These are phyloP conservation scores for Hibiscus tridactylites DNA, from an alignment of 345 rosid species.

Conservation along the genomic window DNA sequence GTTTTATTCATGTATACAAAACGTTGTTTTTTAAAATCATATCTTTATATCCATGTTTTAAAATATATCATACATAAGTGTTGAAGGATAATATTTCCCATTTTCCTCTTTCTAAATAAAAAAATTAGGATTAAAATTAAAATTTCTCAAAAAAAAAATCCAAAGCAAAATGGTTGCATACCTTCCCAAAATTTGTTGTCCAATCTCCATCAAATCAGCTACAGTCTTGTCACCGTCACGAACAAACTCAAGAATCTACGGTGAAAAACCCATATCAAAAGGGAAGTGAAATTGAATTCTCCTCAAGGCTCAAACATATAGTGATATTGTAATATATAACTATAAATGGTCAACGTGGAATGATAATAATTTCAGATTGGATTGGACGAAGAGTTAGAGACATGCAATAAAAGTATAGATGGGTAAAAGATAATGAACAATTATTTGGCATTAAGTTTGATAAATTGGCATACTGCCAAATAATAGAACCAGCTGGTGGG, in stretches of 20 bases:
- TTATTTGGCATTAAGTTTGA: too few relatives aligned
- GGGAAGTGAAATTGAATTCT: not conserved
- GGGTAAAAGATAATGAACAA: too few relatives aligned
- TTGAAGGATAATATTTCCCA: not conserved
- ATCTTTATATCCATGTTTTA: not conserved
- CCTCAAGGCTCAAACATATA: not conserved
- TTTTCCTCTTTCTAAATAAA: too few relatives aligned
- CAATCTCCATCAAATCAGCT: slow-evolving; percentile 81
- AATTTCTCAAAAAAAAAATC: not conserved
- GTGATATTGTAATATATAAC: too few relatives aligned
- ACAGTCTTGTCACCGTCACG: slow-evolving; percentile 81
- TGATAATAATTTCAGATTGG: too few relatives aligned
- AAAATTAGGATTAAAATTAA: too few relatives aligned
- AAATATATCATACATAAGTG: not conserved
- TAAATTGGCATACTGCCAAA: too few relatives aligned
- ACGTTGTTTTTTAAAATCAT: not conserved
- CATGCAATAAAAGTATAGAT: too few relatives aligned
- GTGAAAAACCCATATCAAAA: not conserved
- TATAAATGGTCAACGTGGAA: too few relatives aligned
- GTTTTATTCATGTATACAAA: not conserved
- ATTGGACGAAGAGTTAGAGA: too few relatives aligned
- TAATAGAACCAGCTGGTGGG: too few relatives aligned
- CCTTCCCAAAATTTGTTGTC: slow-evolving; percentile 81
- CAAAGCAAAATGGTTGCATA: slow-evolving; percentile 4
- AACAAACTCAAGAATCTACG: slow-evolving; percentile 78